A percentile compares a stretch with the other conserved stretches of the same genome.
Conservation (phyloP, 768 basidiomycete species). For the Tricholomella constricta region DNA sequence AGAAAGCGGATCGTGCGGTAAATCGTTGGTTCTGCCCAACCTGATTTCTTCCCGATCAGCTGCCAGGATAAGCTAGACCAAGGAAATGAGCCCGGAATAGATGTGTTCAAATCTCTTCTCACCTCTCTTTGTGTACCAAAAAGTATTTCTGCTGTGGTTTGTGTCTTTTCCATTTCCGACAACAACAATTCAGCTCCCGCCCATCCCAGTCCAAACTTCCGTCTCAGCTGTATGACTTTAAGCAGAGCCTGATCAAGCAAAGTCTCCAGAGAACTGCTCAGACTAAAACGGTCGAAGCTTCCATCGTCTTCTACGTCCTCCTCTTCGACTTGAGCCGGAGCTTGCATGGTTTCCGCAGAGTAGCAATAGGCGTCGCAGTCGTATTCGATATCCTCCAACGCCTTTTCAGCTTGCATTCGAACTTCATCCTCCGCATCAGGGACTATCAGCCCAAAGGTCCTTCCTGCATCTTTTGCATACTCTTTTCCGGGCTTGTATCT, state of each 20-base stretch:
- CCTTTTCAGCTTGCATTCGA: constrained; percentile 34
- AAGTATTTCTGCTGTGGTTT: constrained; percentile 42
- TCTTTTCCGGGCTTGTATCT: constrained; percentile 61
- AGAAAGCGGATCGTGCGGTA: constrained; percentile 60
- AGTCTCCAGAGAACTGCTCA: constrained; percentile 64
- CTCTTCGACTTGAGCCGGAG: constrained; percentile 22
- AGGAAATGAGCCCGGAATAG: background rate
- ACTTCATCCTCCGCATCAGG: constrained; percentile 45
- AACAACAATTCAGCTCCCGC: constrained; percentile 64
- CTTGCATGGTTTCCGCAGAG: constrained; percentile 7
- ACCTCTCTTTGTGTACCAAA: constrained; percentile 35
- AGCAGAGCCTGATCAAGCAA: constrained; percentile 60
- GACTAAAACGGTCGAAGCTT: constrained; percentile 60
- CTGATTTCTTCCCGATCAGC: constrained; percentile 49
- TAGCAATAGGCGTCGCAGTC: constrained; percentile 23
- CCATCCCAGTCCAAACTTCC: constrained; percentile 62
- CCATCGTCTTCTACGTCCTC: constrained; percentile 38
- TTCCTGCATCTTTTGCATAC: constrained; percentile 47
- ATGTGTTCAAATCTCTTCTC: background rate
- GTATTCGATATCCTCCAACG: constrained; percentile 28
- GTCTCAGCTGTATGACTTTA: constrained; percentile 51
- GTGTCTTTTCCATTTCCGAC: constrained; percentile 45
- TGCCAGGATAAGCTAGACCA: constrained; percentile 31
- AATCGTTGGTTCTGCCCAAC: constrained; percentile 38
- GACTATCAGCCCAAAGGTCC: constrained; percentile 51